Evolutionary conservation across 345 rosid genomes (phyloP).

Genomic region (Pistacia vera): DNA sequence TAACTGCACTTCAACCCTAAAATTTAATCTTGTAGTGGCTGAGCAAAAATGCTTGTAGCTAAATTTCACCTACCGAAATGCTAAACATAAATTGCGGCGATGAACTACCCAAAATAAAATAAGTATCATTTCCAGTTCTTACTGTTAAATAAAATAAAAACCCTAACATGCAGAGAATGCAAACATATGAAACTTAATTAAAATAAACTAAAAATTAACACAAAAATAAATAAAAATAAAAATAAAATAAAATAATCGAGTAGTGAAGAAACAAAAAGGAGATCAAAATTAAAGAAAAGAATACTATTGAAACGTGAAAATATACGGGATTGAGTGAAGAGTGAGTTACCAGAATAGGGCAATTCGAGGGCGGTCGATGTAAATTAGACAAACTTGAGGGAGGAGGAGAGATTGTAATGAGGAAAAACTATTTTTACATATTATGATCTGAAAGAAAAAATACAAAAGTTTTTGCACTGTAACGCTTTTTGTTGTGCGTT

Average conservation of each 20-base stretch:
- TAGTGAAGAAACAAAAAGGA: not conserved
- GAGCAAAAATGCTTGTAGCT: not conserved
- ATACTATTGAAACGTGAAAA: not conserved
- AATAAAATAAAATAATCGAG: not conserved
- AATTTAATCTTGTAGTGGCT: not conserved
- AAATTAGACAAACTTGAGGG: slow-evolving; percentile 7
- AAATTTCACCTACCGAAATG: not conserved
- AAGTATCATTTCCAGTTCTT: not conserved
- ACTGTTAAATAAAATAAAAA: not conserved
- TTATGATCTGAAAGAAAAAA: not conserved
- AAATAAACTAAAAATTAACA: not conserved
- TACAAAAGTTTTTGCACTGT: not conserved
- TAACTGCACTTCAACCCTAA: not conserved
- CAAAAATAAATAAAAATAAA: too few relatives aligned
- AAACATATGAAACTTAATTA: not conserved
- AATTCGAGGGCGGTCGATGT: not conserved
- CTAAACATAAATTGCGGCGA: not conserved
- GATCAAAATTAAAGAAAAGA: not conserved
- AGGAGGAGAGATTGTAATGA: not conserved
- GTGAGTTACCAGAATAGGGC: slow-evolving; percentile 2
- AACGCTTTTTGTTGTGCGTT: not conserved
- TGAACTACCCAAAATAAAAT: not conserved
- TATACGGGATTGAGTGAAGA: not conserved
- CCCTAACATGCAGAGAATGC: not conserved
- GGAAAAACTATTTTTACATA: not conserved